Evolutionary conservation across 352 stramenopile species (phyloP), one percentile per base, ranked within the genome.

Genomic region (Globisporangium middletonii): DNA sequence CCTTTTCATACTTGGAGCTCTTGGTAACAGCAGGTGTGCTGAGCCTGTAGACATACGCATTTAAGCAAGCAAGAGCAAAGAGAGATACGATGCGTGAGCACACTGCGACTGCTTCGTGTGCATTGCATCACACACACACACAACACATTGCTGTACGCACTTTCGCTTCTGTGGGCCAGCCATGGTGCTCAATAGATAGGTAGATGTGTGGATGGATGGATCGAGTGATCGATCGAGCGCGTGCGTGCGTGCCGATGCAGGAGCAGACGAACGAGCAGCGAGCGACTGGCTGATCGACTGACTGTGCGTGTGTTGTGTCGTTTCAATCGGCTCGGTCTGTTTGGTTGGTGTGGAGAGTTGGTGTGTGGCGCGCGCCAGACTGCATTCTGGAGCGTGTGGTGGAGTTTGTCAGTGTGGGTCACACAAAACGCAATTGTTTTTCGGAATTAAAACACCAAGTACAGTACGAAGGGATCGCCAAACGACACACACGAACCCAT

Each of bases 1-100:
- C 78, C 66, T 90, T 86, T 26, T 60, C 73, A 67, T 94, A 94
- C 77, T 93, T 93, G 66, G 70, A 86, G 45, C 52, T 53, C 58
- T 64, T 64, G 26, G 50, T 51, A 19, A 59, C 48, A 23, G 56
- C 57, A 30, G 72, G 63, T 63, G 68, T 72, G 35, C 71, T 68
- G 56, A 71, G 59, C 45, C 63, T 69, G 45, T 16, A 48, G 1
- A 27, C 16, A 26, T 6, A 19, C n/a, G 18, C 15, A 4, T 28
- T 12, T 13, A n/a, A 19, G 16, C 4, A 44, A 15, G 38, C 16
- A 44, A 18, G 38, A 53, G 15, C 26, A 15, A 53, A n/a, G n/a
- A n/a, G 16, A n/a, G 26, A 42, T 37, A 42, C 11, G 44, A 45
- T 26, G 9, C 12, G 27, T 35, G 46, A 44, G 35, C 46, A 38